phyloP scores from a whole-genome alignment of 1,139 yeast genomes.

The Arxiozyma slooffiae region DNA sequence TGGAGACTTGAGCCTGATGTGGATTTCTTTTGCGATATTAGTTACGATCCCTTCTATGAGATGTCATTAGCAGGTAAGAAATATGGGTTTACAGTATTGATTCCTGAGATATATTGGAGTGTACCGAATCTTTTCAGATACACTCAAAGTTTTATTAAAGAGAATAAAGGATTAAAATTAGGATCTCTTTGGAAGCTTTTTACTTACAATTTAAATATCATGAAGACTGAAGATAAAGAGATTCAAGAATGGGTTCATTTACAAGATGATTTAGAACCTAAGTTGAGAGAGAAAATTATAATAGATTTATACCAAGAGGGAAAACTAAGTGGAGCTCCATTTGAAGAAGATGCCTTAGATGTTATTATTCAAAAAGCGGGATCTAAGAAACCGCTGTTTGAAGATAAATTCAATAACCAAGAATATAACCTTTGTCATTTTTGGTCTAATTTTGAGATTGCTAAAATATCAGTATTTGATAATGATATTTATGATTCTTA shows the following conservation, averaged over 20 bases:
- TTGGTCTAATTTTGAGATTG: conserved; percentile 92
- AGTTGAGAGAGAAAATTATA: conserved; percentile 1
- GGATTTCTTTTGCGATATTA: conserved; percentile 76
- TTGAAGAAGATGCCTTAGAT: conserved; percentile 2
- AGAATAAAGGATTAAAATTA: conserved; percentile 36
- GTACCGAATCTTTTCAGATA: conserved; percentile 70
- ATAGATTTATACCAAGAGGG: conserved; percentile 3
- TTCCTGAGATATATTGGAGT: conserved; percentile 65
- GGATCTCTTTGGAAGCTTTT: conserved; percentile 53
- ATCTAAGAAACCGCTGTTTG: conserved; percentile 20
- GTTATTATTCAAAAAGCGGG: conserved; percentile 16
- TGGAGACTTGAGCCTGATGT: conserved; percentile 94
- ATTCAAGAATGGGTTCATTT: conserved; percentile 2
- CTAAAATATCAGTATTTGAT: conserved; percentile 62
- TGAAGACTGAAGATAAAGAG: conserved; percentile 14
- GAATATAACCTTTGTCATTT: conserved; percentile 77
- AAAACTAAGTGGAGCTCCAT: not conserved
- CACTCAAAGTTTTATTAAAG: conserved; percentile 52
- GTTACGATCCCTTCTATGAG: conserved; percentile 79
- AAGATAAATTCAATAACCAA: conserved; percentile 51
- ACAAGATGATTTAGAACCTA: conserved; percentile 3
- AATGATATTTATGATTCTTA: conserved; percentile 54
- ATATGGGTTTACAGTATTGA: conserved; percentile 73
- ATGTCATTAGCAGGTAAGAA: conserved; percentile 62
- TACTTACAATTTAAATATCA: conserved; percentile 30